A percentile compares a stretch with the other conserved stretches of the same genome.
These are phyloP conservation scores for Moesziomyces parantarcticus DNA, from an alignment of 1,284 basidiomycete species.

Conservation along the genomic window DNA sequence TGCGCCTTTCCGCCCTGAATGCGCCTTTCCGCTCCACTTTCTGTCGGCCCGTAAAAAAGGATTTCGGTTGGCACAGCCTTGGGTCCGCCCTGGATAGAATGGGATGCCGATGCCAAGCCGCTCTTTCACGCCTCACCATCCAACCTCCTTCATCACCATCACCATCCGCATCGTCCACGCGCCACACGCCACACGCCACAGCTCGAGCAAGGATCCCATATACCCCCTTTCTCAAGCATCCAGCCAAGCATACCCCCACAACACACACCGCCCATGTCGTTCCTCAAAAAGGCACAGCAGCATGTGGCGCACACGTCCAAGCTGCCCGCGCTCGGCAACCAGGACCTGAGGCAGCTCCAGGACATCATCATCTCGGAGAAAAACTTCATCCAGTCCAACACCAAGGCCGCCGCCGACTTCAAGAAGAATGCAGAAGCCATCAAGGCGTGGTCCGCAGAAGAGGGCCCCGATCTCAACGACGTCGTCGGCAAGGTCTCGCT, in stretches of 20 bases:
- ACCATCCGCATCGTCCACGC: slow-evolving; percentile 1
- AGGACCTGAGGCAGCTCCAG: slow-evolving; percentile 83
- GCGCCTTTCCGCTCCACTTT: slow-evolving; percentile 1
- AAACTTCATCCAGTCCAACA: slow-evolving; percentile 78
- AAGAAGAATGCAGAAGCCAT: slow-evolving; percentile 80
- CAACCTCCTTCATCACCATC: slow-evolving; percentile 1
- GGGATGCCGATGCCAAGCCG: neutral
- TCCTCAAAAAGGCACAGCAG: slow-evolving; percentile 63
- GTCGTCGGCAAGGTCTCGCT: slow-evolving; percentile 79
- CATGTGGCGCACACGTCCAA: slow-evolving; percentile 83
- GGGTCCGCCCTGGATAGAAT: neutral
- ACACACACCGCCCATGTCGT: slow-evolving; percentile 47
- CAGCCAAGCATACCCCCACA: neutral
- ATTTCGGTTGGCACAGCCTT: neutral
- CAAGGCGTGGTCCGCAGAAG: slow-evolving; percentile 80
- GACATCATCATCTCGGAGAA: slow-evolving; percentile 91
- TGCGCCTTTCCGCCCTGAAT: neutral
- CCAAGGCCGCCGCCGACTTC: slow-evolving; percentile 76
- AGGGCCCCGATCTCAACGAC: slow-evolving; percentile 88
- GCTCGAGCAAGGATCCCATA: slow-evolving; percentile 12
- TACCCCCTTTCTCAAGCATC: slow-evolving; percentile 14
- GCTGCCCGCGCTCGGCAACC: slow-evolving; percentile 77
- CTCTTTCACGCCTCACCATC: slow-evolving; percentile 1
- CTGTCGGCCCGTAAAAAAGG: neutral
- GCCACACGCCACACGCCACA: no score